phyloP scores from a whole-genome alignment of 768 basidiomycete species.

The Cystofilobasidium macerans region DNA sequence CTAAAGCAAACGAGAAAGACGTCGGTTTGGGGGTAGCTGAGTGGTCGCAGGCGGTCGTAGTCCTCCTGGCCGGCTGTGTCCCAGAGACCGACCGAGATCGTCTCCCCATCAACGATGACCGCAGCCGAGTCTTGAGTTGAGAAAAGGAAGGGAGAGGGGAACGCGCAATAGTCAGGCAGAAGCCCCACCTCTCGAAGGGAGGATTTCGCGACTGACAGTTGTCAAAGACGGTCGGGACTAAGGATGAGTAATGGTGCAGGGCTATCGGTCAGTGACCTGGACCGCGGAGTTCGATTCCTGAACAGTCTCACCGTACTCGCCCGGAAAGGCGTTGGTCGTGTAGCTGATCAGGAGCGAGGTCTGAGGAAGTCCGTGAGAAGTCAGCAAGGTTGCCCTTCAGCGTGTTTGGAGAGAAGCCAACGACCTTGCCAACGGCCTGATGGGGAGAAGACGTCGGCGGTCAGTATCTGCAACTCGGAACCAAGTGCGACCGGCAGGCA shows the following conservation, averaged over 20 bases:
- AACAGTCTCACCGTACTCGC: neutral
- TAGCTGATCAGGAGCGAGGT: neutral
- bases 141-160: no score
- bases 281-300: neutral
- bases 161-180: neutral
- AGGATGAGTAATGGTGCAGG: no score
- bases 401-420: neutral
- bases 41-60: slow-evolving; percentile 47
- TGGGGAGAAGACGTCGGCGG: no score
- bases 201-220: slow-evolving; percentile 53
- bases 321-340: slow-evolving; percentile 3
- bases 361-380: neutral
- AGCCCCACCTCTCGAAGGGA: no score
- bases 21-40: slow-evolving; percentile 99
- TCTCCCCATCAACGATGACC: slow-evolving; percentile 72
- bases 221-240: slow-evolving; percentile 59
- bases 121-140: slow-evolving; percentile 40
- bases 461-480: no score
- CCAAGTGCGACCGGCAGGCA: no score
- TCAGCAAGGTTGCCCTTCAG: neutral
- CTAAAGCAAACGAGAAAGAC: slow-evolving; percentile 95
- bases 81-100: slow-evolving; percentile 96
- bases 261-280: no score
- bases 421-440: neutral
- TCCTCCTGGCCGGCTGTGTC: slow-evolving; percentile 97